A percentile compares a stretch with the other conserved stretches of the same genome.
phyloP scores from a whole-genome alignment of 1,139 yeast species.

The Kluyveromyces sp. region DNA sequence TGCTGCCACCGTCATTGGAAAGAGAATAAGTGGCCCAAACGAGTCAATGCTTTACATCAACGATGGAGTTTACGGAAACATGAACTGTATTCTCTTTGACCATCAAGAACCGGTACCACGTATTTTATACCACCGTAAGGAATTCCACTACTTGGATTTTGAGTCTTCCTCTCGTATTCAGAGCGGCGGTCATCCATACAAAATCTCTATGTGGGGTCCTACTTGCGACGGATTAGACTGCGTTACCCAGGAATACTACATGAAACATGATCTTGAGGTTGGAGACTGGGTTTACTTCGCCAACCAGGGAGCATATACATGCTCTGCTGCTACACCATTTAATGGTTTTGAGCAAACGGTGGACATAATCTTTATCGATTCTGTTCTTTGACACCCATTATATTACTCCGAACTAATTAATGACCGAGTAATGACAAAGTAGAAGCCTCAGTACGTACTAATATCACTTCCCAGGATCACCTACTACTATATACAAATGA shows the following conservation, averaged over 20 bases:
- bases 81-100: constrained; percentile 89
- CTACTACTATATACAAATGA: too few species aligned
- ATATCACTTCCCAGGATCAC: too few species aligned
- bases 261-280: constrained; percentile 56
- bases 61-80: constrained; percentile 93
- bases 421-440: too few species aligned
- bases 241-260: constrained; percentile 44
- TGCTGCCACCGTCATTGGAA: constrained; percentile 79
- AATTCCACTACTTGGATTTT: constrained; percentile 39
- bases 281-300: constrained; percentile 94
- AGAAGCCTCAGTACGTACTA: too few species aligned
- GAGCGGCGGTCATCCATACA: constrained; percentile 19
- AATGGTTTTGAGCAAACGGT: constrained; percentile 72
- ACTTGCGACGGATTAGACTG: constrained; percentile 97
- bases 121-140: constrained; percentile 49
- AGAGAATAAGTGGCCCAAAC: constrained; percentile 38
- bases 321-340: constrained; percentile 81
- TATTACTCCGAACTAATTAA: too few species aligned
- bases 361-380: constrained; percentile 53
- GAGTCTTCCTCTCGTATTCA: constrained; percentile 14
- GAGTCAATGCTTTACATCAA: constrained; percentile 62
- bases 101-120: constrained; percentile 75
- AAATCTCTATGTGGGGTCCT: constrained; percentile 90
- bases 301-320: constrained; percentile 87
- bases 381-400: constrained; percentile 18